Base-by-base conservation (phyloP, 371 early-diverging fungal genomes). In the Chytridiales sp. region DNA sequence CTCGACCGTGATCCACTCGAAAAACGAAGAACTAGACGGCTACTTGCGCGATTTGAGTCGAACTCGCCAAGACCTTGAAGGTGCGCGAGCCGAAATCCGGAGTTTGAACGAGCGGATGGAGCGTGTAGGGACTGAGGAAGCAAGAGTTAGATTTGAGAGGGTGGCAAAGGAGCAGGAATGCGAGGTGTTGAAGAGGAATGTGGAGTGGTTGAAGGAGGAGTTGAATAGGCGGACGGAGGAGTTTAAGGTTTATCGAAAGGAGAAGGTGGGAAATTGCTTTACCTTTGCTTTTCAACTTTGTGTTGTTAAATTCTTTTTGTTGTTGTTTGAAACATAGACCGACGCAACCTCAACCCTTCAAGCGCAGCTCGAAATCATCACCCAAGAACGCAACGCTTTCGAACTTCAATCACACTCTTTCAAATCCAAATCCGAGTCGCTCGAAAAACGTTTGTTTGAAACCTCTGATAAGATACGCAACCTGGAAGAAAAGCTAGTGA, bases 141-240 rank as follows among this genome's bases (percentile, higher is more conserved):
- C 62, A 44, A 53, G 53, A 47, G 50, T 62, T 26, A 43, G 54
- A 32, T 36, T 65, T 5, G 34, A 41, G 2, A 40, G 63, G 19
- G 26, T 59, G n/a, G 36, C 50, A 13, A 40, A 53, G 30, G 62
- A 68, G 29, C 68, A 69, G 36, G 63, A 70, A 44, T 13, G 59
- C 3, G 60, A 66, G 40, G 67, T 75, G 47, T 56, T 73, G 19
- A 61, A 70, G 47, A 72, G 68, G 60, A 74, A 78, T 48, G 66
- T 56, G 26, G 72, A 67, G 29, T 85, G 84, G 82, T 68, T 83
- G 21, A 77, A 73, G 59, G 68, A 69, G 19, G 85, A 87, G 60
- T 73, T 85, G 30, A 62, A 61, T 6, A 61, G 76, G 17, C 71
- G 73, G 50, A 36, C 70, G 1, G 74, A 75, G 22, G 70, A 77